Evolutionary conservation across 1,284 basidiomycete species (phyloP).

Genomic region (Cutaneotrichosporon sp.): DNA sequence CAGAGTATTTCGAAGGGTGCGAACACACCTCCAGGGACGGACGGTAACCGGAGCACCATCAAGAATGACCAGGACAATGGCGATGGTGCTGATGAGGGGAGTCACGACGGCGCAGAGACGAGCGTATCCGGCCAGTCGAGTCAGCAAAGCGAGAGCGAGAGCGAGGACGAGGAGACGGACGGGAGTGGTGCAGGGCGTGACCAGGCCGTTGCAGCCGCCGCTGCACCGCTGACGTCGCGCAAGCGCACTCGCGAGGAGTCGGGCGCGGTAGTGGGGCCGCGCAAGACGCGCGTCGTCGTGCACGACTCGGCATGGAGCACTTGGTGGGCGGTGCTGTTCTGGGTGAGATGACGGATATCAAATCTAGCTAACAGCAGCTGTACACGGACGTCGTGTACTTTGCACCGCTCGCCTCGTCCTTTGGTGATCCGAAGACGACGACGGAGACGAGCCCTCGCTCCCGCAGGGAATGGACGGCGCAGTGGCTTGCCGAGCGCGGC

Average conservation of each 20-base stretch:
- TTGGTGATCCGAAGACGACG: slow-evolving; percentile 27
- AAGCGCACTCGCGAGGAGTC: slow-evolving; percentile 14
- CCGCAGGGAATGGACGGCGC: slow-evolving; percentile 43
- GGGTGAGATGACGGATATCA: slow-evolving; percentile 57
- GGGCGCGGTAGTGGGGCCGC: slow-evolving; percentile 37
- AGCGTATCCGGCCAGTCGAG: background rate
- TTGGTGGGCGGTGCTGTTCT: slow-evolving; percentile 78
- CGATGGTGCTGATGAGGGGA: slow-evolving; percentile 21
- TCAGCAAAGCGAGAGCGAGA: background rate
- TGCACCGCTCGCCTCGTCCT: slow-evolving; percentile 71
- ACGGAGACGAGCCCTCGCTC: slow-evolving; percentile 16
- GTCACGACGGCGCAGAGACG: slow-evolving; percentile 11
- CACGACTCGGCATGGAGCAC: slow-evolving; percentile 77
- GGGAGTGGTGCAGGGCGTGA: slow-evolving; percentile 1
- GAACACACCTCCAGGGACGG: slow-evolving; percentile 8
- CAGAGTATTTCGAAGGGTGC: background rate
- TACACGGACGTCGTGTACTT: slow-evolving; percentile 83
- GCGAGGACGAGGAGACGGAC: slow-evolving; percentile 1
- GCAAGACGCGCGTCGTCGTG: slow-evolving; percentile 65
- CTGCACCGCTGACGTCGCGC: slow-evolving; percentile 5
- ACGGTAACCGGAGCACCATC: background rate
- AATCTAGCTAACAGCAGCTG: slow-evolving; percentile 56
- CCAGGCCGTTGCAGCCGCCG: background rate
- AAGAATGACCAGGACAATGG: background rate
- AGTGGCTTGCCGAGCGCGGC: slow-evolving; percentile 42